Evolutionary conservation across 306 rosid genomes (phyloP), one percentile per base, ranked within the genome.

Genomic region (Hippophae rhamnoides): DNA sequence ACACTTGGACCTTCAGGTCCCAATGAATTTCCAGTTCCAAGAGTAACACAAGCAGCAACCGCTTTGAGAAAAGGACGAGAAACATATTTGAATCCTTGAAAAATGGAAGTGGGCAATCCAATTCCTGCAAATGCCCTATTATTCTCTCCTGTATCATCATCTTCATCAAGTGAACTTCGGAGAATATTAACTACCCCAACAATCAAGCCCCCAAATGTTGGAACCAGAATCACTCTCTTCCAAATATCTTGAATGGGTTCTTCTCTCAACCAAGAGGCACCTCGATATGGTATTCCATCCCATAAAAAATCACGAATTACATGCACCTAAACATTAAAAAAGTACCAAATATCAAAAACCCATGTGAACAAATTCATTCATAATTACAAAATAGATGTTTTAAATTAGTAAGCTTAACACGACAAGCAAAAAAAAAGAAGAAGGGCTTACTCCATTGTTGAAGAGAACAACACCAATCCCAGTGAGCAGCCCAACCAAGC

Each of bases 1-100:
- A 90, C 95, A 46, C 95, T 83, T 26, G 98, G 98, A 63, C 98
- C 98, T 69, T 85, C 95, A 0, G 98, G 98, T 9, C 95, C 98
- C 63, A 87, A 70, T 31, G 95, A 90, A 76, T 83, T 90, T 13
- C 96, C 98, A 0, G 96, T 87, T 43, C 98, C 98, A 48, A 87
- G 74, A 43, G 98, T 90, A 47, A 81, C 74, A 54, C 86, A 83
- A 70, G 95, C 89, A 44, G 92, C 83, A 43, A 85, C 52, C 3
- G 95, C 83, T 66, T 87, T 87, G 8, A 90, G 58, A 63, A 90
- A 81, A 23, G 98, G 89, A 56, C 69, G 75, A 45, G 82, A 74
- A 56, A 75, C 82, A 41, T 72, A 79, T 66, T 69, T 74, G 65
- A 85, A 50, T n/a, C 69, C 57, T 9, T 75, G 43, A 43, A 74